Percentiles rank a stretch among this genome's conserved stretches.
Conservation (phyloP, 78 protist species). For the Speleostelium caveatum region DNA sequence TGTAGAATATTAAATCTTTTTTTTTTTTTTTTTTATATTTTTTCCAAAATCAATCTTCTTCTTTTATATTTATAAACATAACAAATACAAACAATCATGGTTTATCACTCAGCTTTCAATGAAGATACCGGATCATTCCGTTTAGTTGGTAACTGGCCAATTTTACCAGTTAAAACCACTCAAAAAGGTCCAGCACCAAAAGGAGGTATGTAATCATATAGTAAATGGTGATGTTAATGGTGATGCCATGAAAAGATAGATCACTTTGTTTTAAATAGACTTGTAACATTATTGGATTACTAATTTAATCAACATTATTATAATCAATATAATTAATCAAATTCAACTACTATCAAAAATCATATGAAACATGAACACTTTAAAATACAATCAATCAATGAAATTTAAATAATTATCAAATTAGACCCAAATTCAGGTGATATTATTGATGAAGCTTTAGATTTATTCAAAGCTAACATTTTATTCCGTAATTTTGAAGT, state of each 20-base stretch:
- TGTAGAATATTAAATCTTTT: too few relatives aligned
- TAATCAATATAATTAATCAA: too few relatives aligned
- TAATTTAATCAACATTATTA: too few relatives aligned
- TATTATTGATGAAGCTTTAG: constrained; percentile 95
- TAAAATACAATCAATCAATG: not conserved
- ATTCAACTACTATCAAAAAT: too few relatives aligned
- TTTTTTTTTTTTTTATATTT: too few relatives aligned
- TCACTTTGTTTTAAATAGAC: too few relatives aligned
- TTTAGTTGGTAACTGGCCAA: constrained; percentile 72
- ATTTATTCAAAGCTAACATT: constrained; percentile 93
- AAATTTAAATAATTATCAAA: not conserved
- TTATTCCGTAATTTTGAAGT: constrained; percentile 93
- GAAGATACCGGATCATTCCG: constrained; percentile 31
- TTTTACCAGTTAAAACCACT: constrained; percentile 79
- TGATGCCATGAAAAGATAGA: too few relatives aligned
- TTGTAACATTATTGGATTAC: too few relatives aligned
- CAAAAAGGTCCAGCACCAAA: constrained; percentile 87
- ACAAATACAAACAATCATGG: constrained; percentile 31
- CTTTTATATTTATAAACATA: too few relatives aligned
- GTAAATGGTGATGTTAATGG: too few relatives aligned
- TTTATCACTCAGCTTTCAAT: constrained; percentile 78
- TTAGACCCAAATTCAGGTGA: constrained; percentile 75
- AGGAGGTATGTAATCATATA: constrained; percentile 76
- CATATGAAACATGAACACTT: too few relatives aligned
- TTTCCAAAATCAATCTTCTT: too few relatives aligned